These are phyloP conservation scores for Millerago galiae DNA, from an alignment of 805 yeast species.

Conservation along the genomic window DNA sequence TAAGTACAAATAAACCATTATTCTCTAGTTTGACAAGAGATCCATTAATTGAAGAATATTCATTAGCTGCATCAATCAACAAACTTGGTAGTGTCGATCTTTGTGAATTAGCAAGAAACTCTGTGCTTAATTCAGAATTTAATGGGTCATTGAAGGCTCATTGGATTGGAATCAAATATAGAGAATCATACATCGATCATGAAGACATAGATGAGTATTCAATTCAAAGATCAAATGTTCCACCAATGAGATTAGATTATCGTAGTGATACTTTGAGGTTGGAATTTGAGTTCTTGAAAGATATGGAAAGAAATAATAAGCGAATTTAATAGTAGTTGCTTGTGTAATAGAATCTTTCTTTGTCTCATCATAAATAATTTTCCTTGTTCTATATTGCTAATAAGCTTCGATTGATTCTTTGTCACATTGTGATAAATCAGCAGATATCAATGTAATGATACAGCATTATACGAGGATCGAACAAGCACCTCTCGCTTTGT, in stretches of 20 bases:
- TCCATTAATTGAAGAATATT: conserved; percentile 1
- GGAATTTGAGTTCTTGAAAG: conserved; percentile 16
- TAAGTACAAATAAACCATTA: conserved; percentile 22
- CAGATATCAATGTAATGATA: no score
- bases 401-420: no score
- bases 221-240: conserved; percentile 23
- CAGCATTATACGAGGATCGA: no score
- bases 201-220: conserved; percentile 20
- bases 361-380: no score
- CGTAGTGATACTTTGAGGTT: conserved; percentile 16
- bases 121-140: conserved; percentile 23
- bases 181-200: conserved; percentile 5
- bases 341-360: no score
- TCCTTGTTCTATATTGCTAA: no score
- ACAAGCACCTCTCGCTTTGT: no score
- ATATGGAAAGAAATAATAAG: background rate
- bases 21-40: conserved; percentile 23
- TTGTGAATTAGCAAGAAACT: conserved; percentile 22
- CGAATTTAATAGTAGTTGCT: no score
- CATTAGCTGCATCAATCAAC: no score
- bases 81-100: no score
- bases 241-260: conserved; percentile 23
- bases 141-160: conserved; percentile 20
- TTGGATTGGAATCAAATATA: conserved; percentile 24
- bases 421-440: no score